Evolutionary conservation across 2,329 filamentous ascomycete genomes (phyloP), one percentile per base, ranked within the genome.

Genomic region (Biscogniauxia sp.): DNA sequence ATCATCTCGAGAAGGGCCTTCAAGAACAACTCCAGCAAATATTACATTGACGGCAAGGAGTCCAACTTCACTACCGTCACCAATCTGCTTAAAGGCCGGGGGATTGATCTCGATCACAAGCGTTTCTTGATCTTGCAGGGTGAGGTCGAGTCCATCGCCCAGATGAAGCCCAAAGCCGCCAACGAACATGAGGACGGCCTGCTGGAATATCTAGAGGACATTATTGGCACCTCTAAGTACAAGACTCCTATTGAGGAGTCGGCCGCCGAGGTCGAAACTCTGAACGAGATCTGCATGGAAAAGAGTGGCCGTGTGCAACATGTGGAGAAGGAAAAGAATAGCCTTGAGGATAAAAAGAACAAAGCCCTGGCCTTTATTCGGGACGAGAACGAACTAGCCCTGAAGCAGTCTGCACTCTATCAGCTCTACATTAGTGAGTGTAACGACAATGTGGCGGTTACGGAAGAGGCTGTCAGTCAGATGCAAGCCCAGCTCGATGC

Each of bases 211-310:
- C 85, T 99, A 0, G 95, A 99, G 75, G 95, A 99, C 71, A 99
- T 99, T 63, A 98, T 99, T 69, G 95, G 96, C 64, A 99, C 95
- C 0, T 98, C 95, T 5, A 97, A 97, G 74, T 99, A 99, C 80
- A 99, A 99, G 78, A 86, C 90, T 0, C 94, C 95, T 0, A 99
- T 99, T 64, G 95, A 99, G 69, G 95, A 99, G 77, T 89, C 93
- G 0, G 94, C 93, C 0, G 79, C 89, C 1, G 92, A 98, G 75
- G 92, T 97, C 0, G 95, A 99, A 76, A 88, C 87, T 0, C 84
- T 98, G 58, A 99, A 99, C 72, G 95, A 99, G 70, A 86, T 96
- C 2, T 99, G 95, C 72, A 83, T 92, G 69, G 95, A 99, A 76
- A 99, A 99, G 81, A 97, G 91, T 68, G 91, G 88, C 41, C 91